These are phyloP conservation scores for Fraxinus nigra DNA, from an alignment of 305 asterid species.

Conservation along the genomic window DNA sequence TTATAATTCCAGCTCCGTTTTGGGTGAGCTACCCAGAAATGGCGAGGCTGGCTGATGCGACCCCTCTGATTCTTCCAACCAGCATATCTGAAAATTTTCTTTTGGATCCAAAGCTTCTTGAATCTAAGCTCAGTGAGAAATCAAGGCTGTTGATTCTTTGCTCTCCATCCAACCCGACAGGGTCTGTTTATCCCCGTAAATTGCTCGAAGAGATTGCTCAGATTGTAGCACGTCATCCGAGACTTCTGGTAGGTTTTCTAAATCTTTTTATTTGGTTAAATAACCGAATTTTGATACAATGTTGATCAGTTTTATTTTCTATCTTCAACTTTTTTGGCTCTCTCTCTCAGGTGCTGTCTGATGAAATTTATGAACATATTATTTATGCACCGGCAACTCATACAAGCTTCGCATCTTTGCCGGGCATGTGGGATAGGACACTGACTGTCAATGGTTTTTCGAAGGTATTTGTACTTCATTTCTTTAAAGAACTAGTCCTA, in stretches of 20 bases:
- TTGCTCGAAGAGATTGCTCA: conserved; percentile 87
- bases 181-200: conserved; percentile 82
- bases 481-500: not conserved
- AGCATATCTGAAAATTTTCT: conserved; percentile 76
- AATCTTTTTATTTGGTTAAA: conserved; percentile 6
- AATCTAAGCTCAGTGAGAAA: conserved; percentile 70
- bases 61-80: conserved; percentile 77
- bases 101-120: conserved; percentile 76
- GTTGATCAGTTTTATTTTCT: conserved; percentile 4
- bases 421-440: conserved; percentile 94
- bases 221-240: conserved; percentile 81
- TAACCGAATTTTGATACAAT: not conserved
- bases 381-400: conserved; percentile 92
- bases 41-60: conserved; percentile 94
- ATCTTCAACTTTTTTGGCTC: conserved; percentile 6
- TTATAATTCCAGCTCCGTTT: conserved; percentile 85
- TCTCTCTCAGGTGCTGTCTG: conserved; percentile 70
- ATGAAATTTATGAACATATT: conserved; percentile 93
- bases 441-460: conserved; percentile 95
- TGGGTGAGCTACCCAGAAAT: conserved; percentile 99
- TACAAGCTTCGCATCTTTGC: conserved; percentile 92
- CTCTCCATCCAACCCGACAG: conserved; percentile 99
- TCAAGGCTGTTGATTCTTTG: conserved; percentile 88
- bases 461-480: conserved; percentile 47
- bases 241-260: conserved; percentile 65